A percentile compares a stretch with the other conserved stretches of the same genome.
These are phyloP conservation scores for Colletotrichum spaethianum DNA, from an alignment of 2,329 filamentous ascomycete genomes.

Conservation along the genomic window DNA sequence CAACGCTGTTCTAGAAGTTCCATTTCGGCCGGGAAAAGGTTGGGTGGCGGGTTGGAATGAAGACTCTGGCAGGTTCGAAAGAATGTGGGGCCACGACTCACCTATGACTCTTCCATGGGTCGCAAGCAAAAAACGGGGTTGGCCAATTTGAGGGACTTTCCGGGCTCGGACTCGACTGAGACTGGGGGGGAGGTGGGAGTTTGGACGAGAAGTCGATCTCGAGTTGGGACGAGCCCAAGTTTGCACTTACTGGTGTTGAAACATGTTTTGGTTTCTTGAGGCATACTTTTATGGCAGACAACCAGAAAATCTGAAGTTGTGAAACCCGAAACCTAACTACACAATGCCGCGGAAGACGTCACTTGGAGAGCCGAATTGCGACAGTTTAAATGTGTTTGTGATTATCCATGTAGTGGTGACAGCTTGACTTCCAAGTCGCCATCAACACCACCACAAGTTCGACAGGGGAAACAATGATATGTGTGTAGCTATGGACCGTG, in stretches of 20 bases:
- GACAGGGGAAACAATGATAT: conserved; percentile 32
- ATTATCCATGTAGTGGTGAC: conserved; percentile 21
- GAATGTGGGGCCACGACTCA: conserved; percentile 21
- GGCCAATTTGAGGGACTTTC: conserved; percentile 22
- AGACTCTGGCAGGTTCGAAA: conserved; percentile 30
- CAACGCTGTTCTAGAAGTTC: not conserved
- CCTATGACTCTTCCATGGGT: conserved; percentile 29
- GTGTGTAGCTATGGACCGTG: conserved; percentile 37
- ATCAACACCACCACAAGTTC: conserved; percentile 11
- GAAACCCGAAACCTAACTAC: conserved; percentile 11
- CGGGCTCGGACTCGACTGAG: not conserved
- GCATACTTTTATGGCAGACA: conserved; percentile 1
- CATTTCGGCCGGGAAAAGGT: not conserved
- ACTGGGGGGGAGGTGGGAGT: not conserved
- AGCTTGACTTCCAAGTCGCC: not conserved
- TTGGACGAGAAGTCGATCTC: conserved; percentile 27
- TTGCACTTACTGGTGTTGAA: conserved; percentile 28
- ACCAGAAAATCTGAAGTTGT: not conserved
- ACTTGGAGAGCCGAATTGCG: not conserved
- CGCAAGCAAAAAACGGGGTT: not conserved
- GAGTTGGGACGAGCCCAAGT: conserved; percentile 29
- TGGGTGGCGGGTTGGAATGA: not conserved
- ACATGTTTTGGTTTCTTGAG: conserved; percentile 25
- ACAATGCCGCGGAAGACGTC: not conserved
- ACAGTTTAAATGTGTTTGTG: conserved; percentile 2